Conservation (phyloP, 768 basidiomycete species). For the Exsudoporus frostii region DNA sequence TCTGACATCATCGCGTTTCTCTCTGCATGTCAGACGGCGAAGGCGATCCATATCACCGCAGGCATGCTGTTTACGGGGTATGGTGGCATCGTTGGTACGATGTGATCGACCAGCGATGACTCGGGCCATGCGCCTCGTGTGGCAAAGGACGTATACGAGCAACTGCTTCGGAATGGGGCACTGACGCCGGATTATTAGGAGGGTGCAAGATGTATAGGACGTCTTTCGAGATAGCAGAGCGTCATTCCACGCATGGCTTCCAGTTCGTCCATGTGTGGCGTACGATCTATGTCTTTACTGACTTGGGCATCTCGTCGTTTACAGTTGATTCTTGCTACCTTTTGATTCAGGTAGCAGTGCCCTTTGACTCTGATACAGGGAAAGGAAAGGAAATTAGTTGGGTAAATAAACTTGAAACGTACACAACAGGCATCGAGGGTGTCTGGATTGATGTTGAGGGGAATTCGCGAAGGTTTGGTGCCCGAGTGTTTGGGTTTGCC, state of each 20-base stretch:
- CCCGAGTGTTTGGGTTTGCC: not conserved
- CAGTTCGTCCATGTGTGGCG: not conserved
- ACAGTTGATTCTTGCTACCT: too few species aligned
- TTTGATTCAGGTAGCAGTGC: too few species aligned
- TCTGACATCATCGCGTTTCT: conserved; percentile 27
- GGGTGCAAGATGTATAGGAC: not conserved
- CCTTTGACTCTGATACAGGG: too few species aligned
- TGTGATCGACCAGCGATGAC: conserved; percentile 44
- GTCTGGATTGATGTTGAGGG: too few species aligned
- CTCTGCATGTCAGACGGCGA: conserved; percentile 46
- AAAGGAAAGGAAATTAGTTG: too few species aligned
- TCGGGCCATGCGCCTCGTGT: conserved; percentile 34
- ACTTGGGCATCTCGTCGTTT: too few species aligned
- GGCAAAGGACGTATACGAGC: conserved; percentile 32
- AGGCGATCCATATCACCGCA: conserved; percentile 41
- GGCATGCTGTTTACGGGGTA: conserved; percentile 37
- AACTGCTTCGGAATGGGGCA: not conserved
- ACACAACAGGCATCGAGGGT: too few species aligned
- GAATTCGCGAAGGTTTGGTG: too few species aligned
- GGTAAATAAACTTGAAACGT: too few species aligned
- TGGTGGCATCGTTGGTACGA: conserved; percentile 37
- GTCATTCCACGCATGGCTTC: not conserved
- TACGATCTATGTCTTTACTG: not conserved
- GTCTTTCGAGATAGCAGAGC: not conserved
- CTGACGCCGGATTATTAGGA: not conserved